Percentiles rank a stretch among this genome's conserved stretches.
phyloP scores from a whole-genome alignment of 257 asterid genomes.

The Capsicum rhomboideum region DNA sequence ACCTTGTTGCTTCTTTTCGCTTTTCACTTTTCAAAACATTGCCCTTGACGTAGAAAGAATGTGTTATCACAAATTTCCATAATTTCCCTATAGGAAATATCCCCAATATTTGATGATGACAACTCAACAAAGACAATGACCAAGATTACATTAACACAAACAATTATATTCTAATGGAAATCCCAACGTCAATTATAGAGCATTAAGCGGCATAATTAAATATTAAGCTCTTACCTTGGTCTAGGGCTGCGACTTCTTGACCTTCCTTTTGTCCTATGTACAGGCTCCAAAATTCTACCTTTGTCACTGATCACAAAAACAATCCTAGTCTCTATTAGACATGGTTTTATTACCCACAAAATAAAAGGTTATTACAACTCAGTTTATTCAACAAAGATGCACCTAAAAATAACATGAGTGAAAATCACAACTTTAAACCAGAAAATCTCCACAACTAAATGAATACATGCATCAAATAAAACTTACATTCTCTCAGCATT shows the following conservation, averaged over 20 bases:
- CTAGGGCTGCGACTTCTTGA: slow-evolving; percentile 96
- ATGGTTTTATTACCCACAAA: background rate
- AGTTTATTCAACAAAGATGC: background rate
- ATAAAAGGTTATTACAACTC: background rate
- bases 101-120: background rate
- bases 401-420: background rate
- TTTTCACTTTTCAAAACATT: background rate
- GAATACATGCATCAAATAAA: background rate
- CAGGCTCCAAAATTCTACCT: slow-evolving; percentile 83
- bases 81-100: background rate
- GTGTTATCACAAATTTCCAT: background rate
- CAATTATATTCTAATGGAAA: background rate
- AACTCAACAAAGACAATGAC: background rate
- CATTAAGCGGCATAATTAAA: background rate
- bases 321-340: background rate
- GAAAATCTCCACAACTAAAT: background rate
- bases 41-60: background rate
- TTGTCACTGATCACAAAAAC: slow-evolving; percentile 37
- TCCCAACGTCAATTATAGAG: background rate
- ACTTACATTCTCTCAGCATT: slow-evolving; percentile 92
- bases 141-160: background rate
- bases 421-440: background rate
- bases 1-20: too few relatives aligned
- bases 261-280: slow-evolving; percentile 41
- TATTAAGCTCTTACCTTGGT: slow-evolving; percentile 43